A percentile compares a stretch with the other conserved stretches of the same genome.
These are phyloP conservation scores for Hypoxylon subgilvum DNA, from an alignment of 495 filamentous ascomycete species.

Conservation along the genomic window DNA sequence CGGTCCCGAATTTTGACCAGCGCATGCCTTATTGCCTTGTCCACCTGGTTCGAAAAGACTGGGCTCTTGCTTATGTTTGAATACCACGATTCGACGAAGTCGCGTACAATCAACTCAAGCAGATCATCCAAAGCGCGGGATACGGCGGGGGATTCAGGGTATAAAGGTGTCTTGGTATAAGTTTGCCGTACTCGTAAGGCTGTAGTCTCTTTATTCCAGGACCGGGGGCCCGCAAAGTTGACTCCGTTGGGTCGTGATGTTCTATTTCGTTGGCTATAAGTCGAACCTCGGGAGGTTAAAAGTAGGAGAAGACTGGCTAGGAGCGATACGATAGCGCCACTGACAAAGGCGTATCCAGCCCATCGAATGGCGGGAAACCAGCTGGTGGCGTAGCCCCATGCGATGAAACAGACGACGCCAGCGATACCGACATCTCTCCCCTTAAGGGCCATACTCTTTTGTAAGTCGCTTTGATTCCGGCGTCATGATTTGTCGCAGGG, in stretches of 20 bases:
- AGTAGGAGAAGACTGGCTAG: conserved; percentile 59
- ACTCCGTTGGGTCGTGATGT: conserved; percentile 53
- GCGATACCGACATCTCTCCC: conserved; percentile 75
- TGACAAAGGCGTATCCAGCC: conserved; percentile 76
- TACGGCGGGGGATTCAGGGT: conserved; percentile 76
- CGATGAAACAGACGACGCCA: conserved; percentile 73
- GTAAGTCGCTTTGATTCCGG: conserved; percentile 39
- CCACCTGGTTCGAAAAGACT: conserved; percentile 82
- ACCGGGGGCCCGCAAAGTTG: conserved; percentile 65
- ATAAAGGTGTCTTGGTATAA: conserved; percentile 66
- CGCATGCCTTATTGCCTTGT: conserved; percentile 77
- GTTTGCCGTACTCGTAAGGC: conserved; percentile 61
- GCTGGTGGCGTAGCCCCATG: conserved; percentile 81
- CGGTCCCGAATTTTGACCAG: conserved; percentile 71
- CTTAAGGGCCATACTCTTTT: conserved; percentile 75
- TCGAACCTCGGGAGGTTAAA: conserved; percentile 63
- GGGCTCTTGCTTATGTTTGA: conserved; percentile 79
- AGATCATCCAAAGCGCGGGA: conserved; percentile 82
- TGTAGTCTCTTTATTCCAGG: conserved; percentile 72
- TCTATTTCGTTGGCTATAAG: conserved; percentile 46
- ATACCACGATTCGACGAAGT: conserved; percentile 92
- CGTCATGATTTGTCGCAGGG: conserved; percentile 49
- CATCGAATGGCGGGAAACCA: conserved; percentile 82
- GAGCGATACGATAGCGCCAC: conserved; percentile 64
- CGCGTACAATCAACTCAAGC: conserved; percentile 75